Evolutionary conservation across 441 rosid genomes (phyloP).

Genomic region (Corymbia calophylla): DNA sequence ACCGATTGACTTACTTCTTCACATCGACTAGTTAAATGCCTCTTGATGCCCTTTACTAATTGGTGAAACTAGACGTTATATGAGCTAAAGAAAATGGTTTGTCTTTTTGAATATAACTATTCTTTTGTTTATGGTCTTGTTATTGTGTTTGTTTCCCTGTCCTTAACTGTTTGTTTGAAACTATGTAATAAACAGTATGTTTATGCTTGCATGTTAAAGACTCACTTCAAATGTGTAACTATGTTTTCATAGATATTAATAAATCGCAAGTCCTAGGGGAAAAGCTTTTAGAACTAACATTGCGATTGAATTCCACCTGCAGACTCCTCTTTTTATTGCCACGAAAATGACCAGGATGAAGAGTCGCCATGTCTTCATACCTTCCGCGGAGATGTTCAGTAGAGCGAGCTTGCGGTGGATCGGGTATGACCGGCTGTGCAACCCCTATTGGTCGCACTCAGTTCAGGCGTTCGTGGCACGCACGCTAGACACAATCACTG

Average conservation of each 20-base stretch:
- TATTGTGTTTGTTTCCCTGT: neutral
- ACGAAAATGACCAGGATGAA: conserved; percentile 16
- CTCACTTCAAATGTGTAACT: too few relatives aligned
- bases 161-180: neutral
- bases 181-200: neutral
- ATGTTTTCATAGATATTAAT: too few relatives aligned
- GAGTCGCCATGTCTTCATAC: neutral
- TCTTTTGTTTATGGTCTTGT: neutral
- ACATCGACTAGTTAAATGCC: neutral
- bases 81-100: neutral
- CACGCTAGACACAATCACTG: neutral
- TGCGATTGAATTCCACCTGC: neutral
- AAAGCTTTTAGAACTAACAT: too few relatives aligned
- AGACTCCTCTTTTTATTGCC: conserved; percentile 14
- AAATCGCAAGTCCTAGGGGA: too few relatives aligned
- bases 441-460: conserved; percentile 22
- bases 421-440: conserved; percentile 18
- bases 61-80: too few relatives aligned
- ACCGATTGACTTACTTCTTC: neutral
- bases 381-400: conserved; percentile 12
- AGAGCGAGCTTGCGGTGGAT: conserved; percentile 16
- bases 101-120: neutral
- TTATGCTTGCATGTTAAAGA: too few relatives aligned
- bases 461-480: neutral
- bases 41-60: neutral